These are phyloP conservation scores for Anthracocystis setariae DNA, from an alignment of 1,284 basidiomycete species.

Conservation along the genomic window DNA sequence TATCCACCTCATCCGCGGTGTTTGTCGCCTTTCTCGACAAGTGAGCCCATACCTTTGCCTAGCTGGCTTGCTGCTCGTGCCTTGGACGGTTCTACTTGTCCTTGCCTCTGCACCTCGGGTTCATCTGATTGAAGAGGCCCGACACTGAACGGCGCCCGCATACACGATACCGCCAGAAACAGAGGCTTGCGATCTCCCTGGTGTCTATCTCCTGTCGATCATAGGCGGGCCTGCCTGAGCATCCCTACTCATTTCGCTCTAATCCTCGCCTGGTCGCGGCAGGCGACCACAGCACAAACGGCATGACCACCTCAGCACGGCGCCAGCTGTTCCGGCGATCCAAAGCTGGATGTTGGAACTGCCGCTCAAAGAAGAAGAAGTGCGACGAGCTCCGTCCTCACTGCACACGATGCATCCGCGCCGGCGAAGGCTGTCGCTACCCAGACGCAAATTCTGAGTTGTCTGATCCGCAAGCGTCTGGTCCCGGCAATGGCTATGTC, in stretches of 20 bases:
- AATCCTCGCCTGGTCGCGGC: constrained; percentile 33
- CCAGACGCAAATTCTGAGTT: constrained; percentile 35
- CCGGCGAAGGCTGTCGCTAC: constrained; percentile 43
- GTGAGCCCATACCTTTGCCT: no score
- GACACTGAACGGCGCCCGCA: no score
- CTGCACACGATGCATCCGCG: constrained; percentile 42
- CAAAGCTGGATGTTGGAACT: constrained; percentile 50
- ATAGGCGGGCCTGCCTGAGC: constrained; percentile 28
- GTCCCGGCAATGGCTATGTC: constrained; percentile 16
- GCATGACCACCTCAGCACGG: constrained; percentile 45
- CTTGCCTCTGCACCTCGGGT: not conserved
- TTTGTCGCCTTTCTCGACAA: no score
- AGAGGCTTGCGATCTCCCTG: not conserved
- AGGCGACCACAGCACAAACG: constrained; percentile 23
- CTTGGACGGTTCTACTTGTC: no score
- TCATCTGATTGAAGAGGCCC: no score
- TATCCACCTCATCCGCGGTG: no score
- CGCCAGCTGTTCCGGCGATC: constrained; percentile 49
- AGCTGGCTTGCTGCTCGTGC: no score
- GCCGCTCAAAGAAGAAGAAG: constrained; percentile 52
- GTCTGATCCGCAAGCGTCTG: constrained; percentile 9
- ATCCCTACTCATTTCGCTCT: constrained; percentile 22
- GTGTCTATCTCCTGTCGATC: not conserved
- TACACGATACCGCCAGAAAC: no score
- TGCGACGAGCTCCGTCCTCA: constrained; percentile 47